Evolutionary conservation across 495 filamentous ascomycete species (phyloP), one percentile per base, ranked within the genome.

Genomic region (Aspergillus olivimuriae): DNA sequence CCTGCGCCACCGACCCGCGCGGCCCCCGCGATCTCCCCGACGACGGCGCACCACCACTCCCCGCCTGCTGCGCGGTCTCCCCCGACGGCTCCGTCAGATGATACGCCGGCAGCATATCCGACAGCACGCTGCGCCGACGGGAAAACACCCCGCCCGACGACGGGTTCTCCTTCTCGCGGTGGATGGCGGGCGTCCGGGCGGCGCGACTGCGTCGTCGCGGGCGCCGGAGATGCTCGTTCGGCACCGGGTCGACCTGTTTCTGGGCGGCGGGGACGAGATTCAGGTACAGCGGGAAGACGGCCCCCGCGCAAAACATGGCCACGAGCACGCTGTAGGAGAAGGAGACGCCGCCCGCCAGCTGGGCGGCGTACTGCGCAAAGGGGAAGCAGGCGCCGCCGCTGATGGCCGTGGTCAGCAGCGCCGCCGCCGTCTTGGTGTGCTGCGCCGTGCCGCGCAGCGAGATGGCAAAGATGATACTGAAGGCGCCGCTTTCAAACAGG

Each of bases 391-490:
- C 71, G 4, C 78, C 83, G 8, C 81, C 80, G 34, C 69, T 65
- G 41, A 77, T 72, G 8, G 75, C 73, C n/a, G 68, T 65, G 2
- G 81, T 73, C 33, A 84, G 52, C 19, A 76, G 43, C 0, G 72
- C 64, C 2, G 72, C 58, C 6, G 72, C 82, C 6, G 74, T 70
- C 50, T 84, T 85, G 4, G 78, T 82, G 54, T 80, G 70, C 10
- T 56, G 61, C 6, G 75, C 82, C 11, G 80, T 69, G 12, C 82
- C 82, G 22, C 79, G 80, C 4, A 85, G 50, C 2, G 72, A 68
- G 23, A 78, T 71, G 28, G 74, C 76, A 51, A 77, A 85, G 46
- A 83, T 76, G 31, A 77, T 75, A 42, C 78, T 74, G 62, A 82
- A 87, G 2, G 73, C 66, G 24, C 73, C 68, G 41, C 74, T 72